Base-by-base conservation (phyloP, 257 asterid species). In the Cordia subcordata region DNA sequence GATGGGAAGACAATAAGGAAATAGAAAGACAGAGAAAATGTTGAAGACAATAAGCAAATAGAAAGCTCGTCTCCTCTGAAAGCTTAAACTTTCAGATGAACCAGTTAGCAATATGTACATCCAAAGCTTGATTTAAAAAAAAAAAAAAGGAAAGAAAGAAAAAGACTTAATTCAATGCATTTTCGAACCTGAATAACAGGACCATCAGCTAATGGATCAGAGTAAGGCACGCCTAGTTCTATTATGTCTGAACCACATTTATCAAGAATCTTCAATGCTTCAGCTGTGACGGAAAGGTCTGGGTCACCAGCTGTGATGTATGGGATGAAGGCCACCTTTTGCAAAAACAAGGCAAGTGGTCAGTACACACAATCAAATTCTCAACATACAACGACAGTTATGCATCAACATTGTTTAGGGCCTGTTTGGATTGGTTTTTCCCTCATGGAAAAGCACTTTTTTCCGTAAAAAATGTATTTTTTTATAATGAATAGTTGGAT, bases 131-230 rank as follows among this genome's bases (percentile, higher is more conserved):
- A n/a, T n/a, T n/a, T n/a, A n/a, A n/a, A n/a, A n/a, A n/a, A n/a
- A n/a, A n/a, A n/a, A n/a, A n/a, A n/a, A n/a, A n/a, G n/a, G n/a
- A n/a, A n/a, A n/a, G n/a, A n/a, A 6, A 27, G 3, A 27, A 27
- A 27, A 27, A 27, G 3, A 27, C 3, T 27, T 27, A 27, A 27
- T 6, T 27, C 35, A 27, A 1, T 6, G 6, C 35, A 27, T 27
- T 27, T 10, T 8, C 15, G 10, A 16, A 86, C 97, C 94, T 90
- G 97, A 69, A 90, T 90, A 68, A 90, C 95, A 37, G 97, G 95
- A 54, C 97, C 97, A 74, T 90, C 97, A 56, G 95, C 97, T 71
- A 90, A 73, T n/a, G 97, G 97, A 73, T 90, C 97, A 20, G 97
- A 86, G 70, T 90, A 90, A 68, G 97, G 97, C 51, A 90, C 80